Evolutionary conservation across 495 filamentous ascomycete species (phyloP), one percentile per base, ranked within the genome.

Genomic region (Penicillium cinerascens): DNA sequence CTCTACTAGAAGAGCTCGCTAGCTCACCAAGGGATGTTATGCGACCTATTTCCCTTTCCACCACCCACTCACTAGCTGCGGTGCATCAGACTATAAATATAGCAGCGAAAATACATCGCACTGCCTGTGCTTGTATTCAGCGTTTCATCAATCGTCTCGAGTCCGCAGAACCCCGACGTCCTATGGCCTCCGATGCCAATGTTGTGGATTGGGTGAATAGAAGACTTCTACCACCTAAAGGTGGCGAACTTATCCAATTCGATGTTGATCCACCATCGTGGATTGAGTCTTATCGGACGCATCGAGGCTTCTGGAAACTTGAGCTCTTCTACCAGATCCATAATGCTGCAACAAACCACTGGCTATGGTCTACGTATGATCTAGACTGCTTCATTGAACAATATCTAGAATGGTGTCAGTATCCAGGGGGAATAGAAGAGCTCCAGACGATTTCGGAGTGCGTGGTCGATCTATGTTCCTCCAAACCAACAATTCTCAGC

Each of bases 391-490:
- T 47, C 20, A 23, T 37, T 38, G 45, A 47, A 47, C n/a, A 37
- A 21, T 39, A 47, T 25, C 11, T 47, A 10, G 20, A 39, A 39
- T n/a, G 10, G 1, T 26, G 33, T 38, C 2, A 15, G 26, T 17
- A 44, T 44, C 15, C 15, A 22, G 42, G 42, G 42, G 42, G 42
- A 33, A 27, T 38, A 38, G 45, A 47, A 47, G 45, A 47, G 33
- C 29, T 47, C 33, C 33, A 25, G 45, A 39, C 45, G 10, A 47
- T 47, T 13, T 47, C 33, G 33, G 45, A 47, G 45, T 39, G 45
- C 29, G 20, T 47, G 35, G 13, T 23, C 20, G 18, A 38, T 47
- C 44, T 37, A 47, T 36, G 17, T 47, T 18, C 45, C 45, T 38
- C 35, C 18, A 9, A 47, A 15, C 33, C 33, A 47, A 47, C 15